Percentiles rank a stretch among this genome's conserved stretches.
phyloP scores from a whole-genome alignment of 2,329 filamentous ascomycete genomes.

The Plectosphaerella plurivora region DNA sequence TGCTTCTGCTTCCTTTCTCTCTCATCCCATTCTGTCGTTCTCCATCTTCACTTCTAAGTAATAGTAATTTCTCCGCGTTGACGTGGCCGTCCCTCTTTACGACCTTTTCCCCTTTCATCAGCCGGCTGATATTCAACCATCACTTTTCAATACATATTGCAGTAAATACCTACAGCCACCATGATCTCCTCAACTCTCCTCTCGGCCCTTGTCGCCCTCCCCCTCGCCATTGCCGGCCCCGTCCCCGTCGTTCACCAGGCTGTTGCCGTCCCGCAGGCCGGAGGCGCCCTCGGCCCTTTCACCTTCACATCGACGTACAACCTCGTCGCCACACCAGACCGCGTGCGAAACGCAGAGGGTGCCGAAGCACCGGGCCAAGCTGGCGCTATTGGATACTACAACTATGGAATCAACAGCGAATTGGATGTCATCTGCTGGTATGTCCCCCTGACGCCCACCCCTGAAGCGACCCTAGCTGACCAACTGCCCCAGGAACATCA shows the following conservation, averaged over 20 bases:
- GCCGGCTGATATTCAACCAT: neutral
- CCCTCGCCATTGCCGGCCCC: neutral
- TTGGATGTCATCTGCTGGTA: conserved; percentile 23
- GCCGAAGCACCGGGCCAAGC: conserved; percentile 22
- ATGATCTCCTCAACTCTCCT: neutral
- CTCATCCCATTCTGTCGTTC: neutral
- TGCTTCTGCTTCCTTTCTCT: neutral
- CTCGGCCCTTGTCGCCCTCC: neutral
- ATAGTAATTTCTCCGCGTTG: neutral
- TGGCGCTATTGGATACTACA: conserved; percentile 40
- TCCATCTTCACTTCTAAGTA: neutral
- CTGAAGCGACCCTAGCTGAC: neutral
- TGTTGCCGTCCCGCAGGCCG: neutral
- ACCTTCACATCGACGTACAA: conserved; percentile 40
- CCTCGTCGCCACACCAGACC: conserved; percentile 38
- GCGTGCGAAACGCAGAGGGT: conserved; percentile 36
- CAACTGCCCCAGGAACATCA: conserved; percentile 31
- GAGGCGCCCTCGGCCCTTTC: neutral
- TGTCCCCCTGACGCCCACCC: neutral
- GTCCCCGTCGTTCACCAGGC: neutral
- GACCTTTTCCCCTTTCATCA: neutral
- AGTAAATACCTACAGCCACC: neutral
- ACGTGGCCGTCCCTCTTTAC: conserved; percentile 1
- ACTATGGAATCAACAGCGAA: conserved; percentile 41
- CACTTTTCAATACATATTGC: neutral